Evolutionary conservation across 1,139 yeast species (phyloP), one percentile per base, ranked within the genome.

Genomic region (Candida sanyaensis): DNA sequence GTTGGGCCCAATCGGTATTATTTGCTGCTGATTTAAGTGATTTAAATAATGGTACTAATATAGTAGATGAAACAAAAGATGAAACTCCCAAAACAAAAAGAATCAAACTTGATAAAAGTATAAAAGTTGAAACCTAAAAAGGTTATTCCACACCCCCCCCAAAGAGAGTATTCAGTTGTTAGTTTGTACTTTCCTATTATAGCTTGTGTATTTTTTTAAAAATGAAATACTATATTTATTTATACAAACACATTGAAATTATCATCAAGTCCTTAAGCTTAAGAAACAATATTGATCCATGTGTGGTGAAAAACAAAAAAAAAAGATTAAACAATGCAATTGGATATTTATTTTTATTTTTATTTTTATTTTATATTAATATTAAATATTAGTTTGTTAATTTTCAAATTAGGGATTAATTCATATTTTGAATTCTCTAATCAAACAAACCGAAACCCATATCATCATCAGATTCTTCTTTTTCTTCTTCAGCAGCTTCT

Each of bases 1-100:
- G 99, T 0, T 93, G 99, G 99, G 98, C 98, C 0, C 98, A 92
- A 60, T 86, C 93, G 12, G 92, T 92, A 10, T 73, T 92, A 50
- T 93, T 92, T 67, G 86, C 97, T 0, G 89, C 92, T 6, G 97
- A 91, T 61, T 75, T 92, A 50, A 63, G 71, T 37, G 86, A 83
- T 56, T 70, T 85, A 50, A 77, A 82, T 50, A 80, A 81, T 55
- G 92, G 90, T 6, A 47, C 52, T n/a, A 49, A 52, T 42, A 41
- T 48, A 5, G 42, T 49, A 29, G 44, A 46, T 6, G 31, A 17
- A 5, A 36, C 42, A 28, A 39, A 36, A n/a, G 42, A 46, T 32
- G 43, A 33, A 13, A 30, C 30, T 12, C 34, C 6, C n/a, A 28
- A 32, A 8, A 24, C 37, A 24, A 31, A 24, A 23, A 24, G 43